Conservation (phyloP, 169 alveolate genomes). For the Cyclospora cayetanensis region DNA sequence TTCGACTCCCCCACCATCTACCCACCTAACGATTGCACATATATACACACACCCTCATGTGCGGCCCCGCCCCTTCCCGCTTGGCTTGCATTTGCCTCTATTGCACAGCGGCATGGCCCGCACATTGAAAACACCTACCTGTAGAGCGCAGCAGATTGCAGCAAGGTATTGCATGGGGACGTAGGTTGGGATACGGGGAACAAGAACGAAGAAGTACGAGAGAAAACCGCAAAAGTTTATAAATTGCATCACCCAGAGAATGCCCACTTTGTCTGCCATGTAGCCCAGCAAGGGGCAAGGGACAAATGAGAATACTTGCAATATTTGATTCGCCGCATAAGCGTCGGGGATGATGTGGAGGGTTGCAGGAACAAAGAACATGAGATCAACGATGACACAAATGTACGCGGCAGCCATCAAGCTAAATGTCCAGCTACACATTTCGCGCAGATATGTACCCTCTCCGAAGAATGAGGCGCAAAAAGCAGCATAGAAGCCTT, state of each 20-base stretch:
- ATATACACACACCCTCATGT: too few relatives aligned
- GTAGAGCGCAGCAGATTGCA: neutral
- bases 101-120: too few relatives aligned
- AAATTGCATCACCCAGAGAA: slow-evolving; percentile 38
- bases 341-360: slow-evolving; percentile 46
- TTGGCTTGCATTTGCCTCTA: too few relatives aligned
- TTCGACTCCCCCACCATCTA: too few relatives aligned
- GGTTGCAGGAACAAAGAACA: slow-evolving; percentile 47
- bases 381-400: neutral
- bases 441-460: neutral
- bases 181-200: slow-evolving; percentile 18
- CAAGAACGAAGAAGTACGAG: neutral
- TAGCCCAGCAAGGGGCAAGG: slow-evolving; percentile 56
- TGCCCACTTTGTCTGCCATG: slow-evolving; percentile 21
- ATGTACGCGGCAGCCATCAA: neutral
- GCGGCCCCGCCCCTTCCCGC: too few relatives aligned
- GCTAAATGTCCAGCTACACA: neutral
- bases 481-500: neutral
- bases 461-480: neutral
- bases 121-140: neutral
- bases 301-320: slow-evolving; percentile 40
- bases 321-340: slow-evolving; percentile 45
- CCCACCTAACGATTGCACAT: too few relatives aligned
- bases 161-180: slow-evolving; percentile 2
- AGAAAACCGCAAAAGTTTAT: slow-evolving; percentile 3